phyloP scores from a whole-genome alignment of 2,329 filamentous ascomycete genomes.

The Aspergillus quadricinctus region DNA sequence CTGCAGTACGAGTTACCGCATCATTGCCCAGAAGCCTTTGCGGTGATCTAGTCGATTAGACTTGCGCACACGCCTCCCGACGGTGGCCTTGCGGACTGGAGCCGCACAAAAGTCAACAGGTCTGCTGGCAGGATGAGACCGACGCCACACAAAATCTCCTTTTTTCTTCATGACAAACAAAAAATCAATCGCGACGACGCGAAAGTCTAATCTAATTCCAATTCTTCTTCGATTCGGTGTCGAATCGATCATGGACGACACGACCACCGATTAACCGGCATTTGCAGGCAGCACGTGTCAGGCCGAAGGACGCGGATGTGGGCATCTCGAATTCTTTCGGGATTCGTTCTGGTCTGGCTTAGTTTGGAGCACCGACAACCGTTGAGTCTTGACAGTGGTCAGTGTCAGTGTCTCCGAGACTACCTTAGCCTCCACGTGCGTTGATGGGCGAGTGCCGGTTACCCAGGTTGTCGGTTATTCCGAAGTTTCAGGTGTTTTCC shows the following conservation, averaged over 20 bases:
- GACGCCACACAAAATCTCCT: neutral
- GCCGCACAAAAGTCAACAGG: neutral
- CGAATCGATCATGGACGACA: too few relatives aligned
- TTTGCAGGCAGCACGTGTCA: too few relatives aligned
- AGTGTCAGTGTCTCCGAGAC: neutral
- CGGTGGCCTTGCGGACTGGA: neutral
- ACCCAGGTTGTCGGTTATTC: neutral
- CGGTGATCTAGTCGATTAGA: slow-evolving; percentile 3
- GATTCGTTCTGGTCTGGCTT: too few relatives aligned
- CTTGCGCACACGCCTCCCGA: neutral
- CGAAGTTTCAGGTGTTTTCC: neutral
- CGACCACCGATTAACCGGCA: too few relatives aligned
- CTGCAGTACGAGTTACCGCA: slow-evolving; percentile 50
- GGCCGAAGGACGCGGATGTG: too few relatives aligned
- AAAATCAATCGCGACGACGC: neutral
- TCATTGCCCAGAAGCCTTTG: slow-evolving; percentile 48
- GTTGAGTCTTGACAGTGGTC: neutral
- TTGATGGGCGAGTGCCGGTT: neutral
- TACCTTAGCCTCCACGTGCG: neutral
- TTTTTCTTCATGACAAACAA: neutral
- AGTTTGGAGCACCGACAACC: too few relatives aligned
- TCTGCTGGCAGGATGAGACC: slow-evolving; percentile 3
- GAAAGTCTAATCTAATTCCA: neutral
- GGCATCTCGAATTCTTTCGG: neutral
- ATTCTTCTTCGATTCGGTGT: neutral